Conservation (phyloP, 805 yeast genomes). For the Scheffersomyces coipomensis region DNA sequence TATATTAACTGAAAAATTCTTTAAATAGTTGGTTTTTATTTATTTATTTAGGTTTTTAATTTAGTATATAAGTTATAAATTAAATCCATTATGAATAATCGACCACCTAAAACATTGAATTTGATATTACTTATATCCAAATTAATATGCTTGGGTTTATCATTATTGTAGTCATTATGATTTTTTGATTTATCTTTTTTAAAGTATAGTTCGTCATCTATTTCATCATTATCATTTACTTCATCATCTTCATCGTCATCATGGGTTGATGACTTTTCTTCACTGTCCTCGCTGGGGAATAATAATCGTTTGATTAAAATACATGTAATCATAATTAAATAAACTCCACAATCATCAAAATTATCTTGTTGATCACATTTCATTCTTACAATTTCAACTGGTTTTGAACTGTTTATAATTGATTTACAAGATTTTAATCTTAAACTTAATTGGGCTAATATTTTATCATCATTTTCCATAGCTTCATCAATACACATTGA, state of each 20-base stretch:
- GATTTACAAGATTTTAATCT: constrained; percentile 19
- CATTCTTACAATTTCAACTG: constrained; percentile 27
- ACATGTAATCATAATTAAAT: constrained; percentile 37
- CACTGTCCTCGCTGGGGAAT: too few species aligned
- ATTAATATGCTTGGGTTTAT: constrained; percentile 21
- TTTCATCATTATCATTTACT: background rate
- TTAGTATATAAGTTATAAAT: constrained; percentile 11
- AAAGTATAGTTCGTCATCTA: too few species aligned
- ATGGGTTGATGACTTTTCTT: too few species aligned
- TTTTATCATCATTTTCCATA: constrained; percentile 17
- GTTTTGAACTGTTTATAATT: constrained; percentile 19
- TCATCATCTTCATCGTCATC: constrained; percentile 4
- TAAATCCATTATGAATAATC: constrained; percentile 38
- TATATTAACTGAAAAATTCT: constrained; percentile 21
- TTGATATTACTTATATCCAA: constrained; percentile 39
- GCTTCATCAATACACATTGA: constrained; percentile 50
- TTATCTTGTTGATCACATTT: constrained; percentile 60
- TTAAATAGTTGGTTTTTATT: constrained; percentile 9
- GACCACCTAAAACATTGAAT: constrained; percentile 48
- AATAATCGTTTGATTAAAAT: constrained; percentile 28
- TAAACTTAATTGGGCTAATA: constrained; percentile 21
- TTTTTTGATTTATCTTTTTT: too few species aligned
- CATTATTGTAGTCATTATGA: background rate
- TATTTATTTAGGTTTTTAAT: background rate
- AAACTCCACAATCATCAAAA: constrained; percentile 67